Conservation (phyloP, 2,329 filamentous ascomycete species). For the Aureobasidium leucospermi region DNA sequence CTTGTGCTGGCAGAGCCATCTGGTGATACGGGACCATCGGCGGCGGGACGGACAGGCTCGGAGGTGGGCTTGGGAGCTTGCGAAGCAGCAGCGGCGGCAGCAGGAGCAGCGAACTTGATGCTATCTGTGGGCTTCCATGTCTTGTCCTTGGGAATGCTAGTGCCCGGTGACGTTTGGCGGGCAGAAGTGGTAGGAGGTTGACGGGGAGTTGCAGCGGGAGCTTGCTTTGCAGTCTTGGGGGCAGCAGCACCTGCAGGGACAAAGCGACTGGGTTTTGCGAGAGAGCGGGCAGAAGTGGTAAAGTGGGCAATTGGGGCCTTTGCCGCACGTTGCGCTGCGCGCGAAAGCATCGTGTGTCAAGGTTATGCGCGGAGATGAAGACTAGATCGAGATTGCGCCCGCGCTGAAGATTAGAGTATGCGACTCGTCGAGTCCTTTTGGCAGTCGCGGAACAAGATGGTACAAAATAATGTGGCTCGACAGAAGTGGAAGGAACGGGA, state of each 20-base stretch:
- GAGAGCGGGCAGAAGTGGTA: constrained; percentile 15
- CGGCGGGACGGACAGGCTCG: constrained; percentile 25
- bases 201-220: not conserved
- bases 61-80: constrained; percentile 15
- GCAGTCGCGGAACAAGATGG: not conserved
- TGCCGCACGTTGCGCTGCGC: constrained; percentile 23
- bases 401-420: not conserved
- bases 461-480: not conserved
- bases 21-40: constrained; percentile 20
- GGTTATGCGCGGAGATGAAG: not conserved
- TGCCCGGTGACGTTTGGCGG: constrained; percentile 28
- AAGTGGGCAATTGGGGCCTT: constrained; percentile 16
- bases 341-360: constrained; percentile 23
- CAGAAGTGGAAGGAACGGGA: not conserved
- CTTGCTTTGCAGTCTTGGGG: constrained; percentile 13
- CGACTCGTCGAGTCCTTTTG: not conserved
- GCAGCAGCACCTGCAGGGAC: constrained; percentile 16
- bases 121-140: constrained; percentile 35
- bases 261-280: not conserved
- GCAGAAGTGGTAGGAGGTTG: constrained; percentile 16
- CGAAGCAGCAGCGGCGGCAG: constrained; percentile 18
- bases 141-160: constrained; percentile 28
- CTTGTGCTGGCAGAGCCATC: constrained; percentile 29
- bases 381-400: not conserved
- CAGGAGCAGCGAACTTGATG: constrained; percentile 30